phyloP scores from a whole-genome alignment of 2,329 filamentous ascomycete species.

The Periconia sp. region DNA sequence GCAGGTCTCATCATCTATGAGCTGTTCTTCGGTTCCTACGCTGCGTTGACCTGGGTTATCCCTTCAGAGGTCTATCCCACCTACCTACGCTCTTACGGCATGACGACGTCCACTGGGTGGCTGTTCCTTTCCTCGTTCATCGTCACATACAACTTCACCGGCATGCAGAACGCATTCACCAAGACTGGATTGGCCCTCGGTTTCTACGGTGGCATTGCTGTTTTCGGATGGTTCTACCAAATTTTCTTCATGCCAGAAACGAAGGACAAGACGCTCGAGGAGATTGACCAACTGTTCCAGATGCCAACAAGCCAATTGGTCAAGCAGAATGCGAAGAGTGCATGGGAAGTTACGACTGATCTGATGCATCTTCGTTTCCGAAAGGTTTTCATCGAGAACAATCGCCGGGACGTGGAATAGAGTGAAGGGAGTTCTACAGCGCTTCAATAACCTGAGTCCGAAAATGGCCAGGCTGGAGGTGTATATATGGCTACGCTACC shows the following conservation, averaged over 20 bases:
- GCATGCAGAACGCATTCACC: conserved; percentile 72
- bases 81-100: conserved; percentile 74
- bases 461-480: too few species aligned
- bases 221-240: conserved; percentile 74
- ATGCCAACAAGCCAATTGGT: conserved; percentile 69
- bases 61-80: conserved; percentile 75
- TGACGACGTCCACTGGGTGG: conserved; percentile 72
- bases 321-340: conserved; percentile 49
- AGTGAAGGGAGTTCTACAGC: too few species aligned
- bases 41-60: conserved; percentile 43
- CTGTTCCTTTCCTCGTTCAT: conserved; percentile 75
- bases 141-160: conserved; percentile 76
- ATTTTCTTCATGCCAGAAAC: conserved; percentile 79
- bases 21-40: conserved; percentile 46
- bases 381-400: conserved; percentile 55
- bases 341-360: conserved; percentile 53
- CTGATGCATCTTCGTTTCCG: conserved; percentile 51
- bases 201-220: conserved; percentile 76
- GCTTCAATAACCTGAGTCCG: too few species aligned
- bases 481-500: too few species aligned
- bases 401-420: conserved; percentile 12
- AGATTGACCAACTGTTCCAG: conserved; percentile 72
- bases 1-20: conserved; percentile 63
- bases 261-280: conserved; percentile 71
- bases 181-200: conserved; percentile 70